Conservation (phyloP, 257 asterid species). For the Craterostigma plantagineum region DNA sequence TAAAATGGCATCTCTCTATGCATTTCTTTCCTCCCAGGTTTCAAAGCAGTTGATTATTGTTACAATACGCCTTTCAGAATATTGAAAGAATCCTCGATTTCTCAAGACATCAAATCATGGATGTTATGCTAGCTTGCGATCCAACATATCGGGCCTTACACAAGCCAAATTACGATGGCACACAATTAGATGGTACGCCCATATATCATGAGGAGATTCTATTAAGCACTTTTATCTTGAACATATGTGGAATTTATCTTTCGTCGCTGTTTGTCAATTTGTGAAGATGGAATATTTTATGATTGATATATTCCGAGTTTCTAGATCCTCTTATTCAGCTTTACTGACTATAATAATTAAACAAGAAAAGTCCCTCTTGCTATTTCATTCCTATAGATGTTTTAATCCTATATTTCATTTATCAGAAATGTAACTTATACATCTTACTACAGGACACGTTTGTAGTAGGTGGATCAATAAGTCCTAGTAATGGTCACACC, state of each 20-base stretch:
- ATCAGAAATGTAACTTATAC: too few species aligned
- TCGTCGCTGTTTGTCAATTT: too few species aligned
- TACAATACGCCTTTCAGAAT: constrained; percentile 33
- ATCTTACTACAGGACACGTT: too few species aligned
- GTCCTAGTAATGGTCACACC: too few species aligned
- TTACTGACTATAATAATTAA: too few species aligned
- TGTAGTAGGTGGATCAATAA: too few species aligned
- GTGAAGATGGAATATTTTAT: too few species aligned
- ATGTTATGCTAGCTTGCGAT: constrained; percentile 81
- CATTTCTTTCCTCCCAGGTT: not conserved
- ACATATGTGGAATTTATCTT: not conserved
- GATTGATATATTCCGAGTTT: too few species aligned
- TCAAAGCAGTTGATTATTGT: not conserved
- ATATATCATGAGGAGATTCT: constrained; percentile 5
- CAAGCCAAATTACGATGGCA: constrained; percentile 57
- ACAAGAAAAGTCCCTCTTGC: too few species aligned
- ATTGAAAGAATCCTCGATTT: constrained; percentile 94
- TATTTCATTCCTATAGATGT: too few species aligned
- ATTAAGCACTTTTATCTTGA: not conserved
- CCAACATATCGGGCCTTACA: constrained; percentile 86
- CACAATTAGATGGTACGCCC: constrained; percentile 18
- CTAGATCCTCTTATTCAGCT: too few species aligned
- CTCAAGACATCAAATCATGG: constrained; percentile 85
- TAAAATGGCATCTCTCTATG: not conserved
- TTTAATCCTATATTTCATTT: too few species aligned